Evolutionary conservation across 805 yeast genomes (phyloP).

Genomic region (Yamadazyma olivae): DNA sequence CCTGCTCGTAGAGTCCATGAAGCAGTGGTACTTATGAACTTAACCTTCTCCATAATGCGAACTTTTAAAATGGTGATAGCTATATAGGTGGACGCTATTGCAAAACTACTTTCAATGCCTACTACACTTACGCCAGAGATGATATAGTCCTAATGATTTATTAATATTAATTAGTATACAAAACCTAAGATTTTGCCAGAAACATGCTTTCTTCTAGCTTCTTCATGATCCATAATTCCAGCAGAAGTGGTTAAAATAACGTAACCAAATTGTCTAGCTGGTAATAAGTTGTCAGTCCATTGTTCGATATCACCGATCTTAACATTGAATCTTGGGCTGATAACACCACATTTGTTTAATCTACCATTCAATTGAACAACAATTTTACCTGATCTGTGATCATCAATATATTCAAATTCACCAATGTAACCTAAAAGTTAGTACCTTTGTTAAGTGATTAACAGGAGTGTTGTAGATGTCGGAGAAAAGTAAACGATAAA

Average conservation of each 20-base stretch:
- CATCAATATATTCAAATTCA: slow-evolving; percentile 97
- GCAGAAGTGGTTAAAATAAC: slow-evolving; percentile 98
- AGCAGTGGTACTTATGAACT: slow-evolving; percentile 30
- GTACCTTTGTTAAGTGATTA: no score
- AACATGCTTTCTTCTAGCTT: slow-evolving; percentile 99
- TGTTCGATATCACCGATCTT: slow-evolving; percentile 93
- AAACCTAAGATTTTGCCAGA: slow-evolving; percentile 98
- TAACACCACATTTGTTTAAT: slow-evolving; percentile 98
- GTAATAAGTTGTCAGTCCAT: slow-evolving; percentile 97
- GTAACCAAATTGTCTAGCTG: slow-evolving; percentile 99
- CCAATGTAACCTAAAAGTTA: slow-evolving; percentile 75
- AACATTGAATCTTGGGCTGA: slow-evolving; percentile 97
- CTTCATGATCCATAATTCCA: slow-evolving; percentile 99
- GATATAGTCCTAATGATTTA: no score
- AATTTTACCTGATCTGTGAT: slow-evolving; percentile 98
- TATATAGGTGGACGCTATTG: no score
- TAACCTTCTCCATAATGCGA: slow-evolving; percentile 16
- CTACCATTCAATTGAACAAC: slow-evolving; percentile 97
- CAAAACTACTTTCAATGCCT: no score
- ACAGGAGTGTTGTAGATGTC: slow-evolving; percentile 41
- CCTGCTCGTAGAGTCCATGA: slow-evolving; percentile 59
- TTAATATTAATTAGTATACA: slow-evolving; percentile 94
- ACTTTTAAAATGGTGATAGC: no score
- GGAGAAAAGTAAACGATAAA: slow-evolving; percentile 65
- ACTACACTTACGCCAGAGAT: no score